Percentiles rank a stretch among this genome's conserved stretches.
These are phyloP conservation scores for Piper betle DNA, from an alignment of 164 flowering plant genomes.

Conservation along the genomic window DNA sequence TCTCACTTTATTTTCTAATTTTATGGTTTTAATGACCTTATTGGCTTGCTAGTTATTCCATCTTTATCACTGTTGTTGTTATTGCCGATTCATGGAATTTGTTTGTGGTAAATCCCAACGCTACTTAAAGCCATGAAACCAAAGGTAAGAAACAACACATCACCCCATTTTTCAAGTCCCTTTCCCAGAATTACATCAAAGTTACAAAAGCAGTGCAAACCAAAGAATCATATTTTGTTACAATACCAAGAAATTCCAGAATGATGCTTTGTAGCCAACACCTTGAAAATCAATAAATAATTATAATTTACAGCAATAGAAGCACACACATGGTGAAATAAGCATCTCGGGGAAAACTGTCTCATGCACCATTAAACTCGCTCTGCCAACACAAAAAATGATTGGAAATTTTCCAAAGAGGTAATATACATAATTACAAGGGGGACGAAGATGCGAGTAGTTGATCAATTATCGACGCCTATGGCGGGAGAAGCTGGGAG, in stretches of 20 bases:
- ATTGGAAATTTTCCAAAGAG: constrained; percentile 2
- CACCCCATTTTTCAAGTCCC: no score
- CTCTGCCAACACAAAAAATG: constrained; percentile 2
- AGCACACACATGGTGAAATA: neutral
- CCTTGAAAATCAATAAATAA: neutral
- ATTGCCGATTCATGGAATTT: no score
- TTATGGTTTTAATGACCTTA: no score
- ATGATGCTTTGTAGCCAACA: neutral
- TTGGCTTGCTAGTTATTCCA: no score
- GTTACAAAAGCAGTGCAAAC: no score
- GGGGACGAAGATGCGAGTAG: neutral
- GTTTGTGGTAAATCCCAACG: no score
- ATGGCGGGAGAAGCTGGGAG: constrained; percentile 50
- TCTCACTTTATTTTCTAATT: no score
- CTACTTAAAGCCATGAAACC: no score
- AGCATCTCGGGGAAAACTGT: neutral
- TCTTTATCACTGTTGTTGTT: no score
- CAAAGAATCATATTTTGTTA: no score
- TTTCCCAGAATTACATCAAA: no score
- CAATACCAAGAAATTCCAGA: neutral
- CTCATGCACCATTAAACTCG: constrained; percentile 1
- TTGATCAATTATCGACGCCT: constrained; percentile 40
- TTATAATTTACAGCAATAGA: neutral
- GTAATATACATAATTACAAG: constrained; percentile 5
- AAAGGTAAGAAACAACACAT: no score